Percentiles rank a stretch among this genome's conserved stretches.
phyloP scores from a whole-genome alignment of 441 rosid genomes.

The Populus hybrid region DNA sequence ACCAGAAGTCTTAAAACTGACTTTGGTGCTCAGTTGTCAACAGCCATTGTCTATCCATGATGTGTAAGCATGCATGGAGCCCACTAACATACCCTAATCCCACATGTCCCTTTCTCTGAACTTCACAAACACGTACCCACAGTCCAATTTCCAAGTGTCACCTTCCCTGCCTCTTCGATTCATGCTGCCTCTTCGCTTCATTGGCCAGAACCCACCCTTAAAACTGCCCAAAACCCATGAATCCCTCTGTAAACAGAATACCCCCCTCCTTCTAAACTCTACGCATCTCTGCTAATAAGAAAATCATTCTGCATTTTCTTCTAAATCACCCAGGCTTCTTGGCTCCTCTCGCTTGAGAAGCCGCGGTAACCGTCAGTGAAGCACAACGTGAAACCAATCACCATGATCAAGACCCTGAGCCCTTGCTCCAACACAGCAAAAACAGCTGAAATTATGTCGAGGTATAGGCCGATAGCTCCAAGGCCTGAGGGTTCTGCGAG shows the following conservation, averaged over 20 bases:
- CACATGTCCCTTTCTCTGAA: slow-evolving; percentile 34
- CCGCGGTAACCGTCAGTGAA: background rate
- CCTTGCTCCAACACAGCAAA: slow-evolving; percentile 63
- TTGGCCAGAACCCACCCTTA: slow-evolving; percentile 34
- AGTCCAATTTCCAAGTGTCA: slow-evolving; percentile 53
- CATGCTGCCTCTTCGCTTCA: slow-evolving; percentile 54
- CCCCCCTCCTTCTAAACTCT: background rate
- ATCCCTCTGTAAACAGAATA: background rate
- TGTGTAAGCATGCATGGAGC: slow-evolving; percentile 45
- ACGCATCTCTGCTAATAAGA: background rate
- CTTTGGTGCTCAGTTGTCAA: slow-evolving; percentile 3
- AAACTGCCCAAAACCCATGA: slow-evolving; percentile 12
- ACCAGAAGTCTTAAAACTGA: background rate
- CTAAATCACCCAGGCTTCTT: background rate
- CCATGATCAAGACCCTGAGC: slow-evolving; percentile 73
- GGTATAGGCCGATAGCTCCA: slow-evolving; percentile 92
- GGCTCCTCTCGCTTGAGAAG: background rate
- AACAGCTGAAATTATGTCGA: slow-evolving; percentile 90
- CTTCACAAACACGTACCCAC: slow-evolving; percentile 35
- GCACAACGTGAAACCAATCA: background rate
- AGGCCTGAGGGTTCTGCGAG: slow-evolving; percentile 48
- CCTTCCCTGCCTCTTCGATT: slow-evolving; percentile 27
- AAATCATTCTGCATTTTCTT: background rate
- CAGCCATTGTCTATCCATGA: background rate
- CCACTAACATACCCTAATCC: slow-evolving; percentile 31